phyloP scores from a whole-genome alignment of 192 early-diverging fungal genomes.

The Coemansia sp. region DNA sequence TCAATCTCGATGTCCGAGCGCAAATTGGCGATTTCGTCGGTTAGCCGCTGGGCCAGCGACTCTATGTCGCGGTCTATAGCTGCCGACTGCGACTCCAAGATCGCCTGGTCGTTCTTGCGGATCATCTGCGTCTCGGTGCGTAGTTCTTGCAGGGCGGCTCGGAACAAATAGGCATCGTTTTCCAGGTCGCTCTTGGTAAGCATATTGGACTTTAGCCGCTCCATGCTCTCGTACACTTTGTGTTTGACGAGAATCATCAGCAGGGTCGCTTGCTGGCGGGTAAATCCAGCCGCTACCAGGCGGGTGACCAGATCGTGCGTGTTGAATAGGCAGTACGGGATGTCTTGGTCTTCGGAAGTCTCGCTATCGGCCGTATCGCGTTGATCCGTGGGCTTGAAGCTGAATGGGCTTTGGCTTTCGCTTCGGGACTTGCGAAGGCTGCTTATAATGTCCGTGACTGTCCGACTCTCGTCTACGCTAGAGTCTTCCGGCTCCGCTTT shows the following conservation, averaged over 20 bases:
- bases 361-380: neutral
- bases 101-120: conserved; percentile 71
- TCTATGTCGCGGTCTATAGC: conserved; percentile 77
- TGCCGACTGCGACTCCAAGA: conserved; percentile 70
- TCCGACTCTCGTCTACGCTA: conserved; percentile 4
- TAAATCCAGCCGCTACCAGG: conserved; percentile 65
- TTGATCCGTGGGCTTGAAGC: neutral
- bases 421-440: conserved; percentile 32
- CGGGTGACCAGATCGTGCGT: conserved; percentile 71
- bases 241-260: conserved; percentile 76
- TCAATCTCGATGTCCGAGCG: conserved; percentile 87
- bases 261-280: conserved; percentile 66
- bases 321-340: conserved; percentile 65
- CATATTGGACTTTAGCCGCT: conserved; percentile 45
- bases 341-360: conserved; percentile 1
- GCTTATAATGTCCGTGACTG: conserved; percentile 40
- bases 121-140: conserved; percentile 72
- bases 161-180: conserved; percentile 81
- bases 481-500: neutral
- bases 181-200: conserved; percentile 78
- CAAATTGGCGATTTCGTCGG: conserved; percentile 74
- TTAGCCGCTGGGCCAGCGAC: conserved; percentile 64
- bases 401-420: conserved; percentile 5
- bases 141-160: conserved; percentile 78
- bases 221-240: conserved; percentile 47